Percentiles rank a stretch among this genome's conserved stretches.
phyloP scores from a whole-genome alignment of 2,329 filamentous ascomycete species.

The Colletotrichum echinochloae region DNA sequence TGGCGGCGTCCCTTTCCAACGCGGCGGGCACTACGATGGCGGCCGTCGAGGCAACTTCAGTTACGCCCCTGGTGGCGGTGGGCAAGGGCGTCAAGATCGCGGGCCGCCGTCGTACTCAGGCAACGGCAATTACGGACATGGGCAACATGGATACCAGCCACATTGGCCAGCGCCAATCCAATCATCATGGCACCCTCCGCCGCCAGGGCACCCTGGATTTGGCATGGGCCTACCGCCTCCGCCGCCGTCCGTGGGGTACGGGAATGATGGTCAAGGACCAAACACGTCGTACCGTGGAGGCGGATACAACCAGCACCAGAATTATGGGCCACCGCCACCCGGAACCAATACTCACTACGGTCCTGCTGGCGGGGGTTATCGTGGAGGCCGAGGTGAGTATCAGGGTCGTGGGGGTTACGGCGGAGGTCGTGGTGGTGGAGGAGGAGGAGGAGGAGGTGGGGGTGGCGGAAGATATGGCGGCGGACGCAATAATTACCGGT shows the following conservation, averaged over 20 bases:
- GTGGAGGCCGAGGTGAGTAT: conserved; percentile 28
- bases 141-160: conserved; percentile 14
- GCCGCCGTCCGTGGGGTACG: conserved; percentile 56
- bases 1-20: conserved; percentile 72
- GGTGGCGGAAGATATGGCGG: conserved; percentile 18
- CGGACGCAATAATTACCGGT: conserved; percentile 29
- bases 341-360: conserved; percentile 18
- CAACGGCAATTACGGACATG: conserved; percentile 40
- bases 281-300: conserved; percentile 25
- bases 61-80: conserved; percentile 55
- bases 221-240: conserved; percentile 59
- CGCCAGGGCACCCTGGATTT: conserved; percentile 59
- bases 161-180: conserved; percentile 13
- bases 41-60: conserved; percentile 63
- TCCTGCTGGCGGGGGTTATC: conserved; percentile 13
- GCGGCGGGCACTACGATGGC: conserved; percentile 58
- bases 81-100: conserved; percentile 41
- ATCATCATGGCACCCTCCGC: conserved; percentile 57
- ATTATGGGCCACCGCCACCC: conserved; percentile 19
- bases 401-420: conserved; percentile 25
- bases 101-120: conserved; percentile 30
- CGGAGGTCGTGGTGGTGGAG: conserved; percentile 14
- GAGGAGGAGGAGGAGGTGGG: neutral
- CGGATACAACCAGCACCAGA: conserved; percentile 27
- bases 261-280: conserved; percentile 35